A percentile compares a stretch with the other conserved stretches of the same genome.
Conservation (phyloP, 345 rosid species). For the Odontarrhena argentea region DNA sequence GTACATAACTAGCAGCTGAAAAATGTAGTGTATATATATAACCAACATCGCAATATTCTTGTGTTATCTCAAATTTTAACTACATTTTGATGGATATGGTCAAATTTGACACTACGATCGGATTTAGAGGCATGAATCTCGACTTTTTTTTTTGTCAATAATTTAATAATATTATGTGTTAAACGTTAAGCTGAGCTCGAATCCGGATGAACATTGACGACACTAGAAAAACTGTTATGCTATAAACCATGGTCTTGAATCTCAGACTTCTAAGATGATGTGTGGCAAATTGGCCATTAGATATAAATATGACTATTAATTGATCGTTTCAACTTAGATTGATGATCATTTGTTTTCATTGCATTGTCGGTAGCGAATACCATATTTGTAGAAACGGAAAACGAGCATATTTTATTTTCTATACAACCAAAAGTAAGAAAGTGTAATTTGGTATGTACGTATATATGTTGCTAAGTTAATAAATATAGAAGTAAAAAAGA, state of each 20-base stretch:
- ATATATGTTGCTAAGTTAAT: slow-evolving; percentile 25
- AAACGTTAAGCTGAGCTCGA: too few species aligned
- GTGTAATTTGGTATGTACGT: slow-evolving; percentile 13
- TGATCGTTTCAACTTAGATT: slow-evolving; percentile 1
- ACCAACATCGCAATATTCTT: background rate
- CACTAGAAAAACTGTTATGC: too few species aligned
- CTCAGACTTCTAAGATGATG: background rate
- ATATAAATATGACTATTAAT: background rate
- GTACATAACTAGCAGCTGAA: background rate
- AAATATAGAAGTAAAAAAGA: slow-evolving; percentile 6
- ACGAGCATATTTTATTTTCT: background rate
- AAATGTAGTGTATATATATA: background rate
- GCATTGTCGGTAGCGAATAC: slow-evolving; percentile 19
- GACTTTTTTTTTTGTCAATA: too few species aligned
- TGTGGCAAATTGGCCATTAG: background rate
- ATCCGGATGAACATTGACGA: too few species aligned
- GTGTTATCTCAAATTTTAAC: background rate
- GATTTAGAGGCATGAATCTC: background rate
- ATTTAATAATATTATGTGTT: too few species aligned
- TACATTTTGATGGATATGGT: background rate
- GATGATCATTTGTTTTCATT: background rate
- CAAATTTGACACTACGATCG: background rate
- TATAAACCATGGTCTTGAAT: too few species aligned
- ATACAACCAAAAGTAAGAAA: slow-evolving; percentile 20
- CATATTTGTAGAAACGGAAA: background rate